Percentiles rank a stretch among this genome's conserved stretches.
Conservation (phyloP, 805 yeast species). For the Monosporozyma yasuniensis region DNA sequence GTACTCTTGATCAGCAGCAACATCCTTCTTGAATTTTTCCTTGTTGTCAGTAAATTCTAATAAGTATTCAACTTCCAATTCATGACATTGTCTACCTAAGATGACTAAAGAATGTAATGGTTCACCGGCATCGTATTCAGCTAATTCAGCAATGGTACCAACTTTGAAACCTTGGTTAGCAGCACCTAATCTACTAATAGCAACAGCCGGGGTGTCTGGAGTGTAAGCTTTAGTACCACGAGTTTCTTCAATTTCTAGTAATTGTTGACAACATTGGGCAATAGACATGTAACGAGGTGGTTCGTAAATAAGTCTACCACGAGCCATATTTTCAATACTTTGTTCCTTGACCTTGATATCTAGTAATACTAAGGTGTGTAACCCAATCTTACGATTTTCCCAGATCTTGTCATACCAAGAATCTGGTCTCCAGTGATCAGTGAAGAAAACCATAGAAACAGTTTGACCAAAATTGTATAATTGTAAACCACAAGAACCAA, state of each 20-base stretch:
- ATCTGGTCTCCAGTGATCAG: conserved; percentile 94
- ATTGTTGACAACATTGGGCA: conserved; percentile 78
- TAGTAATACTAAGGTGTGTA: conserved; percentile 79
- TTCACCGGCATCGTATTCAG: conserved; percentile 82
- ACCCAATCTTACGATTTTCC: conserved; percentile 85
- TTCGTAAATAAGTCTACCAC: conserved; percentile 86
- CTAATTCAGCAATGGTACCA: conserved; percentile 68
- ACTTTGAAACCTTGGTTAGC: conserved; percentile 77
- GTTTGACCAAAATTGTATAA: conserved; percentile 94
- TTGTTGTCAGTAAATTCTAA: conserved; percentile 62
- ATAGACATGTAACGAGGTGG: conserved; percentile 97
- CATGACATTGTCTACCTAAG: conserved; percentile 90
- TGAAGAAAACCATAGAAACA: conserved; percentile 91
- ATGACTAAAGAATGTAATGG: conserved; percentile 89
- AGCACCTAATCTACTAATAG: conserved; percentile 85
- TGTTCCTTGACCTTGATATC: conserved; percentile 97
- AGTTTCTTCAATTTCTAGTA: conserved; percentile 76
- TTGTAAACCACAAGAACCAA: conserved; percentile 96
- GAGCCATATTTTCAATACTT: conserved; percentile 84
- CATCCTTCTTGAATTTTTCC: conserved; percentile 38
- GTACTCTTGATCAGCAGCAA: conserved; percentile 50
- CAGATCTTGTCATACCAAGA: conserved; percentile 80
- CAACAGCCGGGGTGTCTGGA: conserved; percentile 84
- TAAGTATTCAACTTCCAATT: conserved; percentile 79
- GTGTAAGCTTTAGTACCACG: conserved; percentile 75